Conservation (phyloP, 1,139 yeast species). For the Kluyveromyces sp. region DNA sequence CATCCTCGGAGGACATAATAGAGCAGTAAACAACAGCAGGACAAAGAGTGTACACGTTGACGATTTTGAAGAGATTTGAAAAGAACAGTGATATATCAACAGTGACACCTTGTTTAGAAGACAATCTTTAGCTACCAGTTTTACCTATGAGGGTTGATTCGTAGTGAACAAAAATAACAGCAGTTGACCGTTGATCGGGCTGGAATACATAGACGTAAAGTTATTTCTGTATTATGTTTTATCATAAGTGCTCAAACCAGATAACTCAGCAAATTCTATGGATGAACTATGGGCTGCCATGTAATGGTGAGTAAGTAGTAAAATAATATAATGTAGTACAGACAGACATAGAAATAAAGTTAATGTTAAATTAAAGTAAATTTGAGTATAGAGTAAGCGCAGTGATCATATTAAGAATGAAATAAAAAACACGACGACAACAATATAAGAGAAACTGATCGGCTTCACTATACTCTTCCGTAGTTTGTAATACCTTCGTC, state of each 20-base stretch:
- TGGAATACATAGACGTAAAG: neutral
- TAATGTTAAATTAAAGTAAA: neutral
- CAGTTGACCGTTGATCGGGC: too few relatives aligned
- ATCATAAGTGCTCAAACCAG: too few relatives aligned
- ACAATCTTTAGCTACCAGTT: neutral
- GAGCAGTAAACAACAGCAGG: constrained; percentile 28
- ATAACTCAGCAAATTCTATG: too few relatives aligned
- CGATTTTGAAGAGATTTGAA: constrained; percentile 20
- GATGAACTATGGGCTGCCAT: too few relatives aligned
- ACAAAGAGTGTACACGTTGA: constrained; percentile 33
- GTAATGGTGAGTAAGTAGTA: neutral
- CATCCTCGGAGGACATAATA: constrained; percentile 30
- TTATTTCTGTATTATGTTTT: neutral
- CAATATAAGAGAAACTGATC: neutral
- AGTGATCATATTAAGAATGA: neutral
- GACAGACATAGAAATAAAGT: neutral
- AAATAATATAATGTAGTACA: neutral
- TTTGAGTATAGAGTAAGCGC: neutral
- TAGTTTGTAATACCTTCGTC: constrained; percentile 48
- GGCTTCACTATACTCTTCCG: constrained; percentile 13
- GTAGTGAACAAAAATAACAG: neutral
- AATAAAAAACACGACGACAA: constrained; percentile 8
- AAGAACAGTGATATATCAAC: neutral
- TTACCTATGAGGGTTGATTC: neutral
- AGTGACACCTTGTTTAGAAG: neutral